Conservation (phyloP, 1,284 basidiomycete species). For the Agaricales sp. region DNA sequence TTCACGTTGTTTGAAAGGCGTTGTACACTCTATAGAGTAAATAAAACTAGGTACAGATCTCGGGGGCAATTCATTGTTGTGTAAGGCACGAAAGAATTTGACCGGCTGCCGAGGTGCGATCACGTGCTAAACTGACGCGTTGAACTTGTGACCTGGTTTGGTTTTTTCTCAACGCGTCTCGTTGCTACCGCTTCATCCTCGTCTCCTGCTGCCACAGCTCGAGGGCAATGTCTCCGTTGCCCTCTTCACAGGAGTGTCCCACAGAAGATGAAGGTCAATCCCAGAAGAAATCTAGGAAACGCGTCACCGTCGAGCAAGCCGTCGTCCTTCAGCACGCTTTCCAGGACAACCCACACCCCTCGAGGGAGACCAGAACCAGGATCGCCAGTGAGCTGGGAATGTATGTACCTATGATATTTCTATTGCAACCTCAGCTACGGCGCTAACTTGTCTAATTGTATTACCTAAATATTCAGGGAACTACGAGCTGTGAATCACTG, state of each 20-base stretch:
- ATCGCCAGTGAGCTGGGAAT: slow-evolving; percentile 32
- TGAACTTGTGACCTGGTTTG: background rate
- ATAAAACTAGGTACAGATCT: too few species aligned
- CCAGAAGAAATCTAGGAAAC: slow-evolving; percentile 22
- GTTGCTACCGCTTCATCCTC: background rate
- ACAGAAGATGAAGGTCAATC: slow-evolving; percentile 1
- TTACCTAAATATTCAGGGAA: slow-evolving; percentile 18
- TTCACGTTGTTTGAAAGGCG: too few species aligned
- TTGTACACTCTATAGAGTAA: too few species aligned
- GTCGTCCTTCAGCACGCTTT: slow-evolving; percentile 27
- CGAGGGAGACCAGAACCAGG: slow-evolving; percentile 29
- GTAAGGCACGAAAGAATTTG: too few species aligned
- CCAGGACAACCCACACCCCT: slow-evolving; percentile 29
- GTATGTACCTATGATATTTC: slow-evolving; percentile 15
- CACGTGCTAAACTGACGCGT: too few species aligned
- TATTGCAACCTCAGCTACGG: background rate
- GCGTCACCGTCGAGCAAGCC: slow-evolving; percentile 28
- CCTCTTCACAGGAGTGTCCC: background rate
- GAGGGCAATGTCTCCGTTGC: too few species aligned
- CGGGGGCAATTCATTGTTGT: too few species aligned
- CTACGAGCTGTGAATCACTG: slow-evolving; percentile 24
- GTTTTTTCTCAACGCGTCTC: background rate
- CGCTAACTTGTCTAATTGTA: too few species aligned
- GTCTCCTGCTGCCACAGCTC: too few species aligned
- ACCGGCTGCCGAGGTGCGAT: background rate